Evolutionary conservation across 192 early-diverging fungal species (phyloP).

Genomic region (Chytriomyces confervae): DNA sequence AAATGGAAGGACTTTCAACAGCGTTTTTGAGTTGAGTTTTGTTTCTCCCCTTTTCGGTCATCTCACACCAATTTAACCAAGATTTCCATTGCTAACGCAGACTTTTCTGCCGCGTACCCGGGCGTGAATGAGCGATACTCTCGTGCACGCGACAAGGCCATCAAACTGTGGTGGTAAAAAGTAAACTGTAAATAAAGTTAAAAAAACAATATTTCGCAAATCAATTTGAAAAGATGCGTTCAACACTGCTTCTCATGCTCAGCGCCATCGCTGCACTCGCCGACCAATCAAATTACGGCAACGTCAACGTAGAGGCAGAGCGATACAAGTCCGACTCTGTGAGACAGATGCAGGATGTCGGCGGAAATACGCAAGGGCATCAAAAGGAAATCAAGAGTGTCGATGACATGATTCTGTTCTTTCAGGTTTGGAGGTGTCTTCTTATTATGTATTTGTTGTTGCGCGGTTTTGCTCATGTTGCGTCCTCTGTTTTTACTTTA

Average conservation of each 20-base stretch:
- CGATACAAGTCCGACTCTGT: constrained; percentile 15
- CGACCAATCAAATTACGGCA: constrained; percentile 22
- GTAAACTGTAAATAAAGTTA: constrained; percentile 19
- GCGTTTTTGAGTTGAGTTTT: background rate
- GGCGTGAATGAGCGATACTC: constrained; percentile 6
- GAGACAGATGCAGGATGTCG: background rate
- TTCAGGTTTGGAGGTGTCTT: no score
- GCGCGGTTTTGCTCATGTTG: no score
- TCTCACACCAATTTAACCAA: no score
- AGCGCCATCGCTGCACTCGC: background rate
- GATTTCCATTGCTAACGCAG: no score
- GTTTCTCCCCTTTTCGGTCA: no score
- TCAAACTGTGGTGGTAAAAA: background rate
- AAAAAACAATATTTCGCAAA: background rate
- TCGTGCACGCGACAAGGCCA: background rate
- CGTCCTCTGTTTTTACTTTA: no score
- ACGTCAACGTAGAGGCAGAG: constrained; percentile 12
- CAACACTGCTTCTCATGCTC: background rate
- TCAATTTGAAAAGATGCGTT: background rate
- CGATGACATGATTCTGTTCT: constrained; percentile 29
- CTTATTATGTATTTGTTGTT: no score
- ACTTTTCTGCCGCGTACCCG: background rate
- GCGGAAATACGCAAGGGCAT: constrained; percentile 8
- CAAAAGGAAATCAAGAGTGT: constrained; percentile 25
- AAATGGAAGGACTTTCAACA: background rate